Base-by-base conservation (phyloP, 1,284 basidiomycete genomes). In the Ganoderma resinaceum region DNA sequence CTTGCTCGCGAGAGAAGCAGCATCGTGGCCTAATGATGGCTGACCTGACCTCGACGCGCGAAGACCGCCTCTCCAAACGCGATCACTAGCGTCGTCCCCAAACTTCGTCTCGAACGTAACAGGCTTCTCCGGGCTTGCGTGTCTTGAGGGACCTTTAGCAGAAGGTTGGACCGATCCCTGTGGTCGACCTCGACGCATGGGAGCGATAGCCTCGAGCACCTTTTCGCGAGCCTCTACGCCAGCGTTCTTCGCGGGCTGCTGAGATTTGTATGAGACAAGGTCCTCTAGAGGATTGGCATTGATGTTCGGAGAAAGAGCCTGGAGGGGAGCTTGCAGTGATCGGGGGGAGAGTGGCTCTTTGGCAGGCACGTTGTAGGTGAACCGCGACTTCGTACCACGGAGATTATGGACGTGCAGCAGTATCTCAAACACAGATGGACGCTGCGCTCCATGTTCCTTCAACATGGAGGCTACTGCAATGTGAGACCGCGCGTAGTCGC, bases 351-450 rank as follows among this genome's bases (percentile, higher is more conserved):
- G 64, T 84, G 82, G 74, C 6, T 85, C 85, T n/a, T 81, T 82
- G 1, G 81, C 72, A 55, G 86, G 84, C 46, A 89, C 80, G 63
- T 78, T 82, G 74, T 97, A 96, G 52, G 89, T 83, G 76, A 92
- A 92, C 52, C 87, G 86, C 6, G 95, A 94, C 77, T 89, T 91
- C 0, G 95, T 95, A 16, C 95, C 94, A 42, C 95, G 91, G 76
- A 96, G 87, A 29, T 85, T 85, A 80, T 97, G 95, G 2, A 95
- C 92, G 65, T 87, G 86, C 49, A 83, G 82, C 35, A 97, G 86
- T 23, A 95, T 80, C 74, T 96, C 94, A 76, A 96, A 96, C 12
- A 93, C 91, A 6, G 88, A 86, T 12, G 95, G 95, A 35, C 95
- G 87, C 71, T 95, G 92, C 1, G 88, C 79, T 14, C 95, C 95